Base-by-base conservation (phyloP, 108 stramenopile genomes). In the Schizochytrium sp. region DNA sequence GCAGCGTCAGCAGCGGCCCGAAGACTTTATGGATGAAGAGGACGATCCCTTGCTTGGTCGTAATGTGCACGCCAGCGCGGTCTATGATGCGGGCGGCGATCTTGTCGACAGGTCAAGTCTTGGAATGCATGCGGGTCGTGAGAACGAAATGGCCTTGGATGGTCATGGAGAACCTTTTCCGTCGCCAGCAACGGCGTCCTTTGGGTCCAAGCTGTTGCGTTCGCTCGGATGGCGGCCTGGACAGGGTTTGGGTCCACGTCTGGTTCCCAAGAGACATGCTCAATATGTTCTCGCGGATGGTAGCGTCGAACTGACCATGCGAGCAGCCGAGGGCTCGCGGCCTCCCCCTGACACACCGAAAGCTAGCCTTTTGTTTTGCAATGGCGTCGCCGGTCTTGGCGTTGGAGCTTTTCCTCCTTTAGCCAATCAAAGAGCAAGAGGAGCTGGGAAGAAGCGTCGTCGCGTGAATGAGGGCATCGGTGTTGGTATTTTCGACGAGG, bases 21-120 rank as follows among this genome's bases (percentile, higher is more conserved):
- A 93, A 83, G 92, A 93, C 48, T 93, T 93, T 23, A 93, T 93
- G 93, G 93, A 93, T 53, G 91, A 91, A 5, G 93, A 93, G 21
- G 93, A 93, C 72, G 93, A 92, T 5, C 90, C 93, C 8, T 58
- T 93, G 63, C 63, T 69, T 8, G 63, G 34, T 12, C 34, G 14
- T 23, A 18, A 69, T 8, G 14, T 41, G 10, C 41, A 12, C 41
- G 63, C 25, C 21, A 23, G 10, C 25, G 10, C 25, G 10, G 63
- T 69, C 25, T 41, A 69, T 18, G 34, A 41, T 4, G 63, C 25
- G 8, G 41, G 25, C 34, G 63, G 63, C 25, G 41, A 69, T 23
- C 34, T 41, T 12, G 34, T 69, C 34, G 41, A 5, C 34, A 18
- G 14, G 21, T 14, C 41, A 8, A 23, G 14, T 14, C 14, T 14